A percentile compares a stretch with the other conserved stretches of the same genome.
phyloP scores from a whole-genome alignment of 2,329 filamentous ascomycete species.

The Phialemoniopsis sp. region DNA sequence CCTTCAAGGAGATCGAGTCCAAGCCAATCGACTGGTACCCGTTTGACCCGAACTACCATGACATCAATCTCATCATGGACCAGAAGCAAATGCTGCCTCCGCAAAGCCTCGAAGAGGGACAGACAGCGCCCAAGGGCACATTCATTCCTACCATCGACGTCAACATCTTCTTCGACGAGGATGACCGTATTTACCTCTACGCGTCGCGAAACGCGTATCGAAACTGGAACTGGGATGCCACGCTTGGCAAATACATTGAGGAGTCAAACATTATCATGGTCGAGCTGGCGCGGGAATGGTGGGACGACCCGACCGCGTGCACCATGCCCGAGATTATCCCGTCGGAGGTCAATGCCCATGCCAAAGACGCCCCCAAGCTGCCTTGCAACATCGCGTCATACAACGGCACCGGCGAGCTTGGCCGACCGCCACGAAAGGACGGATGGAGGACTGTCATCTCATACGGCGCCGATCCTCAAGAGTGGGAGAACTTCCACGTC shows the following conservation, averaged over 20 bases:
- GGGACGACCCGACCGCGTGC: conserved; percentile 24
- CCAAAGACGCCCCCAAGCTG: conserved; percentile 15
- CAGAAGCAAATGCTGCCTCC: conserved; percentile 26
- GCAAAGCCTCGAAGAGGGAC: conserved; percentile 16
- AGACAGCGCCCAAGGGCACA: conserved; percentile 24
- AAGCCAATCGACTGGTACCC: conserved; percentile 27
- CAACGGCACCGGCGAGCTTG: conserved; percentile 27
- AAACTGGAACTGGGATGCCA: conserved; percentile 29
- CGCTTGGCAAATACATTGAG: conserved; percentile 27
- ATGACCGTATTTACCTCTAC: conserved; percentile 17
- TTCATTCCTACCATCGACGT: conserved; percentile 22
- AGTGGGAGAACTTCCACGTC: conserved; percentile 29
- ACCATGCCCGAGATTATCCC: conserved; percentile 26
- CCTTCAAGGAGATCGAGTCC: conserved; percentile 23
- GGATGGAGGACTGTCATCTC: conserved; percentile 30
- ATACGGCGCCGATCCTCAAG: conserved; percentile 25
- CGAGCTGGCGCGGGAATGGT: conserved; percentile 26
- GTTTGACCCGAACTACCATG: conserved; percentile 26
- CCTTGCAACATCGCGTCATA: conserved; percentile 24
- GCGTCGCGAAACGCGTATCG: conserved; percentile 27
- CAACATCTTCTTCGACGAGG: conserved; percentile 12
- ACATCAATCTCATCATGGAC: conserved; percentile 32
- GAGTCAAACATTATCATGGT: conserved; percentile 31
- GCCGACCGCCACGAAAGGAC: conserved; percentile 25
- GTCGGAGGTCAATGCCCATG: conserved; percentile 21